Evolutionary conservation across 2,329 filamentous ascomycete species (phyloP), one percentile per base, ranked within the genome.

Genomic region (Drechslerella dactyloides): DNA sequence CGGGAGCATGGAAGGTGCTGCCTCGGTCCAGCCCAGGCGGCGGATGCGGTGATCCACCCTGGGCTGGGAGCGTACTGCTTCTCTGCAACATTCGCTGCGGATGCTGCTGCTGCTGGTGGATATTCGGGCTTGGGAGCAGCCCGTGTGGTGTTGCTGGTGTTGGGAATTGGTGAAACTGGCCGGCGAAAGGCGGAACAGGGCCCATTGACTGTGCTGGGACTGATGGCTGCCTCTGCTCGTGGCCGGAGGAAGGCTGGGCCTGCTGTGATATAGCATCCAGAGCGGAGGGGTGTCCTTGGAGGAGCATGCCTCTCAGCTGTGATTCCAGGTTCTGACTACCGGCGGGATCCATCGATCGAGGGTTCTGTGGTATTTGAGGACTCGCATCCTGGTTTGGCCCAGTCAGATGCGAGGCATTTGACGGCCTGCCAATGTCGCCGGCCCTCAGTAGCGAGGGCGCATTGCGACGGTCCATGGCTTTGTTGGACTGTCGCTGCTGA

Each of bases 91-190:
- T 46, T 2, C 60, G 60, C 8, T 54, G 42, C 37, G 13, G 54
- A 17, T 72, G 65, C 46, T 63, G 65, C 8, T 72, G 65, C 46
- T 63, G 65, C 8, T 44, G 68, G n/a, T 69, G 60, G n/a, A 65
- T 65, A 48, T 27, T 60, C 7, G 68, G 60, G n/a, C 68, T 65
- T 23, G 68, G 55, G 23, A 57, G 50, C 4, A 65, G 42, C 13
- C 68, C 40, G n/a, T 40, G 27, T 21, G 53, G 68, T 35, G 50
- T 46, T 13, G 60, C 19, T 46, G 60, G 27, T n/a, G 62, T 23
- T 61, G 68, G 42, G 21, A 48, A 24, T 23, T 52, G 60, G 13
- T 55, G 42, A 11, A 65, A 59, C 2, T 55, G 50, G 15, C 52
- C 52, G 27, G 58, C 44, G 10, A 23, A 17, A 53, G 37, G 44